Evolutionary conservation across 2,329 filamentous ascomycete genomes (phyloP).

Genomic region (Xylariaceae sp.): DNA sequence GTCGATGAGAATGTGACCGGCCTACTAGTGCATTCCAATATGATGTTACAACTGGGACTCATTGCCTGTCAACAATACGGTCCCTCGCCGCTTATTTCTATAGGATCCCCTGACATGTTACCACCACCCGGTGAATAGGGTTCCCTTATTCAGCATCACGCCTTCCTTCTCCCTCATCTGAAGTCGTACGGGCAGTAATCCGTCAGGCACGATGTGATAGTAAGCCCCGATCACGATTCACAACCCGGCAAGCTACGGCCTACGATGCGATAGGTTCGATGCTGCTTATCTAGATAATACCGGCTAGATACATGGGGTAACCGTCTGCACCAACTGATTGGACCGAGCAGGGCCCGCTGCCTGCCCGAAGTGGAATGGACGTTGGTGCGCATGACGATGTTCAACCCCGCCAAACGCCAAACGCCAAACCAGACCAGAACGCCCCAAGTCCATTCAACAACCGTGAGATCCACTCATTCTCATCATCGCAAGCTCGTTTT

Average conservation of each 20-base stretch:
- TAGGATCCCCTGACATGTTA: no score
- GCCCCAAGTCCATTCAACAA: no score
- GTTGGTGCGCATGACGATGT: neutral
- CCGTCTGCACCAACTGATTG: neutral
- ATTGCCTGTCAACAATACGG: no score
- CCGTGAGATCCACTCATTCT: neutral
- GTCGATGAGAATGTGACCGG: no score
- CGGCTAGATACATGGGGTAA: neutral
- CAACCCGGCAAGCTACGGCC: neutral
- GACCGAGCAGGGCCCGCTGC: neutral
- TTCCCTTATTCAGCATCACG: neutral
- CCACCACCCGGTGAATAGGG: neutral
- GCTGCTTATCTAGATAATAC: neutral
- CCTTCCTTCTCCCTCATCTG: neutral
- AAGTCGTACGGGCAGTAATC: neutral
- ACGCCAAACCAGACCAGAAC: no score
- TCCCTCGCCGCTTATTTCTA: no score
- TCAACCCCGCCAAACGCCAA: neutral
- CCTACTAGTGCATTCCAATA: no score
- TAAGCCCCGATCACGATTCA: neutral
- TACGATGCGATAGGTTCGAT: neutral
- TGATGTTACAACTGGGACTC: no score
- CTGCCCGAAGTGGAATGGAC: neutral
- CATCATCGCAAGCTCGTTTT: neutral
- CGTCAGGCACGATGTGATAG: neutral